Conservation (phyloP, 805 yeast genomes). For the Lipomyces orientalis region DNA sequence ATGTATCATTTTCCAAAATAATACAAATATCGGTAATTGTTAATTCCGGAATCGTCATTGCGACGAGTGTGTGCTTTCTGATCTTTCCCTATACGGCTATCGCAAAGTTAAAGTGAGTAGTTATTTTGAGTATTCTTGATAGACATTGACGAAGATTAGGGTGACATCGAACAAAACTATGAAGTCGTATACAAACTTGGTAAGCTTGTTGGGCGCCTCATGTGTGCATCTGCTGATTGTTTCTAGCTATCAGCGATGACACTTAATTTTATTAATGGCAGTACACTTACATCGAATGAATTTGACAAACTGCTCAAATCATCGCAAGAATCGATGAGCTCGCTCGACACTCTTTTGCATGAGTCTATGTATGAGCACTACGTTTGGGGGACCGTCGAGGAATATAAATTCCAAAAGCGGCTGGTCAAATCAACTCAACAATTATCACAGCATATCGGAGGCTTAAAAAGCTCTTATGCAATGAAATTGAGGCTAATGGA, state of each 20-base stretch:
- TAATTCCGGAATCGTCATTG: slow-evolving; percentile 62
- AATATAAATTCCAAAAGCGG: slow-evolving; percentile 53
- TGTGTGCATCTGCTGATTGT: background rate
- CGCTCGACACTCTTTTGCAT: slow-evolving; percentile 52
- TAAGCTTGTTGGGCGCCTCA: slow-evolving; percentile 29
- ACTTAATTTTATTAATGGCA: slow-evolving; percentile 27
- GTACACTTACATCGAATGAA: slow-evolving; percentile 28
- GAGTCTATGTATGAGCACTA: slow-evolving; percentile 69
- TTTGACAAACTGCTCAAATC: slow-evolving; percentile 24
- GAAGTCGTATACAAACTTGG: slow-evolving; percentile 57
- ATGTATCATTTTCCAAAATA: slow-evolving; percentile 61
- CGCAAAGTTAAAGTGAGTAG: slow-evolving; percentile 47
- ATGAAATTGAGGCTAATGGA: slow-evolving; percentile 44
- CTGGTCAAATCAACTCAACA: slow-evolving; percentile 59
- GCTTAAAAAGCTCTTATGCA: slow-evolving; percentile 68
- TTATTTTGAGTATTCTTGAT: background rate
- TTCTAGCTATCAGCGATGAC: slow-evolving; percentile 21
- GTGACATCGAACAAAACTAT: slow-evolving; percentile 47
- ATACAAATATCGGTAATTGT: slow-evolving; percentile 64
- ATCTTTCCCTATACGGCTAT: slow-evolving; percentile 70
- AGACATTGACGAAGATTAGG: slow-evolving; percentile 2
- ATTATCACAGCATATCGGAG: slow-evolving; percentile 64
- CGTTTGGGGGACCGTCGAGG: slow-evolving; percentile 59
- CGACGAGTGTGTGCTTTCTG: slow-evolving; percentile 62
- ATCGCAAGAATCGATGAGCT: slow-evolving; percentile 16